Evolutionary conservation across 306 rosid genomes (phyloP).

Genomic region (Neltuma alba): DNA sequence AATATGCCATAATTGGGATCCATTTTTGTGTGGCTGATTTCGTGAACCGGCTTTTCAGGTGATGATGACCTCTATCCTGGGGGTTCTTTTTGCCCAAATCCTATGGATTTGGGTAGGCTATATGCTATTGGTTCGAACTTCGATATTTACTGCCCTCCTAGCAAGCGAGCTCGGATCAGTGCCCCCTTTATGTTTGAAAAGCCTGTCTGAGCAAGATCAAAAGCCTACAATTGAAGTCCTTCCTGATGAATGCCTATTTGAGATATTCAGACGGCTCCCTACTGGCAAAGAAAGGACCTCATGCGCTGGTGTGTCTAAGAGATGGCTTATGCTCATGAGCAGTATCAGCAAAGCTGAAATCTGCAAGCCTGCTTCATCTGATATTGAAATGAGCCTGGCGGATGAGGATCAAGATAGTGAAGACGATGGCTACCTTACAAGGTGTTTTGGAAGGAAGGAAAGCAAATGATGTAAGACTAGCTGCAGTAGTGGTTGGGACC

Average conservation of each 20-base stretch:
- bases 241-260: slow-evolving; percentile 92
- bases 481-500: slow-evolving; percentile 87
- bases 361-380: slow-evolving; percentile 37
- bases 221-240: slow-evolving; percentile 65
- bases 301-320: slow-evolving; percentile 81
- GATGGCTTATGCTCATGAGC: slow-evolving; percentile 83
- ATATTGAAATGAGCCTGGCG: slow-evolving; percentile 35
- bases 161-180: slow-evolving; percentile 69
- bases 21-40: slow-evolving; percentile 42
- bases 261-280: slow-evolving; percentile 70
- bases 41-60: slow-evolving; percentile 58
- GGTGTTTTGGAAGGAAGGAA: slow-evolving; percentile 89
- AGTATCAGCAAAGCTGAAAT: slow-evolving; percentile 61
- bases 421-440: slow-evolving; percentile 75
- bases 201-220: slow-evolving; percentile 42
- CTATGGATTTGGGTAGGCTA: slow-evolving; percentile 64
- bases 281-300: slow-evolving; percentile 71
- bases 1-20: slow-evolving; percentile 11
- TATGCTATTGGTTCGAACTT: slow-evolving; percentile 57
- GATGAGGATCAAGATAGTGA: slow-evolving; percentile 59
- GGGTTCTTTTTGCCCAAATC: slow-evolving; percentile 56
- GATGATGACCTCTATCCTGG: slow-evolving; percentile 73
- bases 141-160: slow-evolving; percentile 63
- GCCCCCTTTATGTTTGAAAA: slow-evolving; percentile 37
- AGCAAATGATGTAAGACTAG: slow-evolving; percentile 86